A percentile compares a stretch with the other conserved stretches of the same genome.
phyloP scores from a whole-genome alignment of 179 eudicot species.

The Silene noctiflora region DNA sequence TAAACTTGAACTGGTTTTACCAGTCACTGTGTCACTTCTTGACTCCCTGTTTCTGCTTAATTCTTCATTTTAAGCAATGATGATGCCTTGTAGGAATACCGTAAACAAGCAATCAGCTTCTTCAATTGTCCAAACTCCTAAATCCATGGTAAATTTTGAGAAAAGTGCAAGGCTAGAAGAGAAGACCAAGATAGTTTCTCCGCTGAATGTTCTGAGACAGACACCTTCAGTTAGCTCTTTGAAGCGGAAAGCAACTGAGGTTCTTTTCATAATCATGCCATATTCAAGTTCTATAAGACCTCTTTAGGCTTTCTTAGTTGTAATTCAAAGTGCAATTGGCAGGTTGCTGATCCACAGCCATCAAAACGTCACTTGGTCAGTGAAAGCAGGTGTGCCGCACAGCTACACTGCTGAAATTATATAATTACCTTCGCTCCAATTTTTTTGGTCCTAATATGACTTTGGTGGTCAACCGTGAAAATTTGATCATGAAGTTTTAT shows the following conservation, averaged over 20 bases:
- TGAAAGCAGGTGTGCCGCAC: conserved; percentile 50
- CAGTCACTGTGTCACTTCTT: conserved; percentile 10
- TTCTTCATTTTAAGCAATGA: not conserved
- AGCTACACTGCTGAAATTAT: conserved; percentile 3
- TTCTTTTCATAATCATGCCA: conserved; percentile 23
- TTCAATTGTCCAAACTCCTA: conserved; percentile 27
- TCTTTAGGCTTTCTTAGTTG: conserved; percentile 11
- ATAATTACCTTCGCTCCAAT: not conserved
- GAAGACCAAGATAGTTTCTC: conserved; percentile 26
- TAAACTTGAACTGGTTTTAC: conserved; percentile 9
- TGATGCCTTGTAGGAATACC: conserved; percentile 27
- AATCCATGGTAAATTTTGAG: conserved; percentile 26
- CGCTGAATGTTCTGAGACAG: conserved; percentile 32
- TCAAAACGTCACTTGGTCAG: conserved; percentile 57
- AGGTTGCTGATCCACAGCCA: conserved; percentile 50
- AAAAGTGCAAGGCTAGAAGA: conserved; percentile 26
- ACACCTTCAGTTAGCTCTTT: conserved; percentile 40
- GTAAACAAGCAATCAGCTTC: conserved; percentile 29
- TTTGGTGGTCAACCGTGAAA: not conserved
- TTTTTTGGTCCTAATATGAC: not conserved
- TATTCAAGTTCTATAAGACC: conserved; percentile 10
- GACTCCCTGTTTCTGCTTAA: conserved; percentile 12
- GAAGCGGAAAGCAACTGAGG: conserved; percentile 72
- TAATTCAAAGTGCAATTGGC: conserved; percentile 24
- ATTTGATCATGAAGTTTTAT: too few species aligned